phyloP scores from a whole-genome alignment of 495 filamentous ascomycete genomes.

The Pseudoneurospora amorphoporcata region DNA sequence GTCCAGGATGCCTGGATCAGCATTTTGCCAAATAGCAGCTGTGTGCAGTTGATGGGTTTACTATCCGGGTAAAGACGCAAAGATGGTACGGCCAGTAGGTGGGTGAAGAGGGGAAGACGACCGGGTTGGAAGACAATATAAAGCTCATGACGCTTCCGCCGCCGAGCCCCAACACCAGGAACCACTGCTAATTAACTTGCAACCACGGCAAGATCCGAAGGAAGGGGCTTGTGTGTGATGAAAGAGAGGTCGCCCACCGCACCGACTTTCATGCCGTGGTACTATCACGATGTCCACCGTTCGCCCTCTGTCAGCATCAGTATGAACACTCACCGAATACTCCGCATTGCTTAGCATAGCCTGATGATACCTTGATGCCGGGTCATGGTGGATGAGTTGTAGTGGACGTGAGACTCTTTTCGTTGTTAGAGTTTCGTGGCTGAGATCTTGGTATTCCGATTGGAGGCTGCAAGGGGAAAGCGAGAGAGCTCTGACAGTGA shows the following conservation, averaged over 20 bases:
- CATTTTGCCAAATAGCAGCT: conserved; percentile 20
- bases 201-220: not conserved
- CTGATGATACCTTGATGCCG: not conserved
- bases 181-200: not conserved
- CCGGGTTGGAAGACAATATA: not conserved
- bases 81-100: conserved; percentile 1
- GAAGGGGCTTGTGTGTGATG: conserved; percentile 1
- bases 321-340: not conserved
- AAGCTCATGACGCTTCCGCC: not conserved
- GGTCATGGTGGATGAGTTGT: not conserved
- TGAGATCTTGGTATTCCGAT: not conserved
- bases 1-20: conserved; percentile 7
- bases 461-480: not conserved
- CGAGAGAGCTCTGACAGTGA: not conserved
- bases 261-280: not conserved
- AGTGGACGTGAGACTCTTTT: not conserved
- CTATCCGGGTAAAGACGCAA: conserved; percentile 17
- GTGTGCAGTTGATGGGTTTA: conserved; percentile 14
- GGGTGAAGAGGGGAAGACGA: not conserved
- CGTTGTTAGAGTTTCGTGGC: not conserved
- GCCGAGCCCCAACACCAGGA: not conserved
- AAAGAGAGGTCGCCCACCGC: not conserved
- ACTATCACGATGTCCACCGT: not conserved
- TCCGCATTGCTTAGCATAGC: not conserved
- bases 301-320: not conserved